Evolutionary conservation across 148 eudicot genomes (phyloP), one percentile per base, ranked within the genome.

Genomic region (Camellia japonica): DNA sequence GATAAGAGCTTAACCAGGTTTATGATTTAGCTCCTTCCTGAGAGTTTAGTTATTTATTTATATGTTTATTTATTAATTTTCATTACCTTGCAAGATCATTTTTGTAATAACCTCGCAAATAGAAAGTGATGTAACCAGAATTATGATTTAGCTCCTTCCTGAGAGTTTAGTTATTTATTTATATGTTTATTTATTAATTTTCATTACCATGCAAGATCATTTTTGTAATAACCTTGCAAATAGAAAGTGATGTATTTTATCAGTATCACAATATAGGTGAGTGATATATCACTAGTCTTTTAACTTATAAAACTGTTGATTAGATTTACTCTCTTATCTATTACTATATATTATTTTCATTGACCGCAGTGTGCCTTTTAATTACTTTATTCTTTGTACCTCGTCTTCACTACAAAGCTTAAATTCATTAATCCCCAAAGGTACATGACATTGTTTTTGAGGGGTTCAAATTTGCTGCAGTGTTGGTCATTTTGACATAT

Each of bases 1-100:
- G 68, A 62, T 23, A 23, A 76, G 41, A 76, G 23, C n/a, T 76
- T 49, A 76, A 44, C 66, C 44, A 46, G 78, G 20, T 47, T 76
- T 46, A 2, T 60, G 43, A 44, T 46, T 61, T 61, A 44, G 78
- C 78, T 44, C 13, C 43, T 20, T 19, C 46, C 44, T 43, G 68
- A 20, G 19, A 18, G 11, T 44, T 38, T 55, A 9, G 0, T 60
- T 15, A 30, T 7, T 74, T 23, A 23, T 56, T 0, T 5, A 38
- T 8, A 14, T 14, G 3, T 16, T 9, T 23, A 3, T 56, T 12
- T 23, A 18, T 20, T 13, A 51, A 52, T 20, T 14, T 72, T 23
- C 46, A 5, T 72, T 72, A 13, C 44, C 49, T 74, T 56, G 20
- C 64, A 14, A 23, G 63, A 55, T 73, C 76, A 55, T 55, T 55